These are phyloP conservation scores for Guadua angustifolia DNA, from an alignment of 176 grass and related monocot genomes.

Conservation along the genomic window DNA sequence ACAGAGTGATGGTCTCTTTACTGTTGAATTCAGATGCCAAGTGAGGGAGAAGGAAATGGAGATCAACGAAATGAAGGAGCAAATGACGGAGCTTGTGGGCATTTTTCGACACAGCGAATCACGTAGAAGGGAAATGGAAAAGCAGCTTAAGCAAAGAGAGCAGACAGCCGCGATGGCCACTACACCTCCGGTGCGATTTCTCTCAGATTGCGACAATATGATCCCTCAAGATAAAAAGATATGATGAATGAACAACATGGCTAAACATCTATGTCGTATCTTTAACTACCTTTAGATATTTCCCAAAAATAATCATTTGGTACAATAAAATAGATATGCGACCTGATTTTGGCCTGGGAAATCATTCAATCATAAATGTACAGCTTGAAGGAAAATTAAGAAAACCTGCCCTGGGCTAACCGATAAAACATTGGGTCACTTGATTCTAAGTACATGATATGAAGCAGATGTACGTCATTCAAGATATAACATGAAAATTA, in stretches of 20 bases:
- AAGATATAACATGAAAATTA: neutral
- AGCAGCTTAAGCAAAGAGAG: slow-evolving; percentile 77
- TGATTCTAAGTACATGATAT: slow-evolving; percentile 2
- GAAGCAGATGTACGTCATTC: neutral
- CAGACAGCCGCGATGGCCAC: slow-evolving; percentile 61
- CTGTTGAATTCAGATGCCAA: slow-evolving; percentile 66
- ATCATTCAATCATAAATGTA: neutral
- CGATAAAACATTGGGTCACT: neutral
- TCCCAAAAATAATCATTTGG: neutral
- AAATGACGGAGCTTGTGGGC: slow-evolving; percentile 81
- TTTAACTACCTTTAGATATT: neutral
- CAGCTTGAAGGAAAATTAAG: neutral
- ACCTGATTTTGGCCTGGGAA: slow-evolving; percentile 11
- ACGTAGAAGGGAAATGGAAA: slow-evolving; percentile 81
- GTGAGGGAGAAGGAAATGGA: slow-evolving; percentile 83
- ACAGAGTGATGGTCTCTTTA: slow-evolving; percentile 7
- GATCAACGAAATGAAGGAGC: slow-evolving; percentile 93
- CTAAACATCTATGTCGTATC: slow-evolving; percentile 8
- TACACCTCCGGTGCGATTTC: slow-evolving; percentile 65
- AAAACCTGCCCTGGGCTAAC: neutral
- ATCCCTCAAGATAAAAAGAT: neutral
- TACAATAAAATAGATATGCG: neutral
- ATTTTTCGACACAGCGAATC: slow-evolving; percentile 89
- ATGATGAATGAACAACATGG: neutral
- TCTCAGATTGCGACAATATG: slow-evolving; percentile 3